These are phyloP conservation scores for Boletus reticuloceps DNA, from an alignment of 768 basidiomycete genomes.

Conservation along the genomic window DNA sequence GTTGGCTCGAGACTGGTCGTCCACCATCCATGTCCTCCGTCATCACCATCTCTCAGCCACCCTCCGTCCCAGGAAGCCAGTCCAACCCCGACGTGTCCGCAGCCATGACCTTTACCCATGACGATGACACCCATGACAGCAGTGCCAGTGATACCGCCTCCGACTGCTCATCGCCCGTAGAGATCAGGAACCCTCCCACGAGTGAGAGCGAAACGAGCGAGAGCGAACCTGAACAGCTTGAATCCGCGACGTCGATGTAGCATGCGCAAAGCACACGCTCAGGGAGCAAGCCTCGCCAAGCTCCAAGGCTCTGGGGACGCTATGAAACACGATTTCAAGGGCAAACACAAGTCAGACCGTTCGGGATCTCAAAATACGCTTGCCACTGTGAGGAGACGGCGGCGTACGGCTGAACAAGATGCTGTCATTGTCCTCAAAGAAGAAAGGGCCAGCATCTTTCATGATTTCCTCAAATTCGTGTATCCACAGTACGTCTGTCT, in stretches of 20 bases:
- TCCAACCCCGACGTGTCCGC: conserved; percentile 40
- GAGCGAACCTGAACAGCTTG: conserved; percentile 32
- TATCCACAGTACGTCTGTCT: conserved; percentile 77
- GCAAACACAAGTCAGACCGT: conserved; percentile 18
- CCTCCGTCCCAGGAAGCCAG: conserved; percentile 52
- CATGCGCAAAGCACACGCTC: conserved; percentile 37
- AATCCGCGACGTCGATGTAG: conserved; percentile 11
- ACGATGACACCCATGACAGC: conserved; percentile 43
- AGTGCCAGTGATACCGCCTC: conserved; percentile 28
- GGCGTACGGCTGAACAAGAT: conserved; percentile 54
- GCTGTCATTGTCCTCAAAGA: conserved; percentile 90
- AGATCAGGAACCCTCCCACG: conserved; percentile 34
- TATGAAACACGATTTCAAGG: conserved; percentile 23
- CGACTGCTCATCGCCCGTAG: conserved; percentile 43
- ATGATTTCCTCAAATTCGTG: conserved; percentile 90
- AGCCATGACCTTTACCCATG: conserved; percentile 60
- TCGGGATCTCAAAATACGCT: conserved; percentile 33
- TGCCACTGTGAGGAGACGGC: conserved; percentile 40
- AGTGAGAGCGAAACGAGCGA: conserved; percentile 37
- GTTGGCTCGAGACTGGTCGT: conserved; percentile 88
- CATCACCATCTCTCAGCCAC: conserved; percentile 80
- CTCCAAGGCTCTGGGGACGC: conserved; percentile 40
- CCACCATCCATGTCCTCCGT: conserved; percentile 78
- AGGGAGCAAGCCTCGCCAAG: conserved; percentile 58
- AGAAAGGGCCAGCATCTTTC: conserved; percentile 85